A percentile compares a stretch with the other conserved stretches of the same genome.
phyloP scores from a whole-genome alignment of 306 rosid genomes.

The Mucuna pruriens region DNA sequence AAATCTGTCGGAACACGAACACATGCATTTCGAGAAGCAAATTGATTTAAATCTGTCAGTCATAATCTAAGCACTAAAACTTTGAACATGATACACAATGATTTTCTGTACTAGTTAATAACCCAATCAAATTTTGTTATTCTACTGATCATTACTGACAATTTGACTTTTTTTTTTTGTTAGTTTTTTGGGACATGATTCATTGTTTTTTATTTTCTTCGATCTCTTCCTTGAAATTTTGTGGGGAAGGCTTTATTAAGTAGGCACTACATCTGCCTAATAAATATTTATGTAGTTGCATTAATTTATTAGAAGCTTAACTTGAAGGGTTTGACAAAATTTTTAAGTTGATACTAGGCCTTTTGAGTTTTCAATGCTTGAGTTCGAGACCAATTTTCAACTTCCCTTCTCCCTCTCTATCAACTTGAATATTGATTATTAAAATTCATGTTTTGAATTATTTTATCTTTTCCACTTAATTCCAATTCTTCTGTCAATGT shows the following conservation, averaged over 20 bases:
- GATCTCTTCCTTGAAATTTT: background rate
- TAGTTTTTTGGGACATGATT: background rate
- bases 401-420: background rate
- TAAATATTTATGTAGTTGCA: background rate
- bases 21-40: background rate
- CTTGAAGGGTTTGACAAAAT: background rate
- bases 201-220: background rate
- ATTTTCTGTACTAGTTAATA: background rate
- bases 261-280: background rate
- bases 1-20: background rate
- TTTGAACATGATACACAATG: background rate
- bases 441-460: background rate
- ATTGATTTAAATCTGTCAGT: too few relatives aligned
- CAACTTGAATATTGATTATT: background rate
- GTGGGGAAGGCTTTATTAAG: constrained; percentile 34
- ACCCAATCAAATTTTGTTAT: background rate
- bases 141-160: background rate
- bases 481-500: background rate
- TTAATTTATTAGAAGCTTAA: constrained; percentile 13
- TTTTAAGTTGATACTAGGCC: background rate
- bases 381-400: background rate
- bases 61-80: background rate
- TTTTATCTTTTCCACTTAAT: background rate
- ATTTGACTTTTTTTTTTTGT: background rate
- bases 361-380: background rate